Evolutionary conservation across 2,329 filamentous ascomycete genomes (phyloP).

Genomic region (Nothophoma quercina): DNA sequence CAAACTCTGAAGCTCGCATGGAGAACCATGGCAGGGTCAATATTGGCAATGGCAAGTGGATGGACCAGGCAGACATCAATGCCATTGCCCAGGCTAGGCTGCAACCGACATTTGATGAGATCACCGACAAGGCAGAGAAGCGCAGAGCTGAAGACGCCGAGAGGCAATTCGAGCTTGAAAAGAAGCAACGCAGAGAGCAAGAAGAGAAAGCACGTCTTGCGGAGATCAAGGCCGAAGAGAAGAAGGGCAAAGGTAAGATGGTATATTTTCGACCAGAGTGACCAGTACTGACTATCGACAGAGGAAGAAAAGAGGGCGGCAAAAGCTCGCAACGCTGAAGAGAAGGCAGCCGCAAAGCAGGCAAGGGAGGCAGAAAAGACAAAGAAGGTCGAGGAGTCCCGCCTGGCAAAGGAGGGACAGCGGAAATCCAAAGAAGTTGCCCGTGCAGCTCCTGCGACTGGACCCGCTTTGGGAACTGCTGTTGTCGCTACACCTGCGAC

Average conservation of each 20-base stretch:
- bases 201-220: conserved; percentile 61
- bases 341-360: conserved; percentile 51
- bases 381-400: conserved; percentile 63
- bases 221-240: conserved; percentile 56
- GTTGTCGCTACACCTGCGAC: conserved; percentile 14
- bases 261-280: neutral
- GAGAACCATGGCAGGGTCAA: conserved; percentile 67
- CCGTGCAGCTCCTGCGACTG: conserved; percentile 1
- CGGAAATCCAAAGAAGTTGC: conserved; percentile 55
- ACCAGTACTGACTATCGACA: conserved; percentile 46
- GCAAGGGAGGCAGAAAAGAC: conserved; percentile 56
- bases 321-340: conserved; percentile 60
- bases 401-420: conserved; percentile 59
- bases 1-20: conserved; percentile 68
- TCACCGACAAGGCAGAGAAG: conserved; percentile 77
- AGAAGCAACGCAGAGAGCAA: conserved; percentile 67
- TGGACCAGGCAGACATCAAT: conserved; percentile 80
- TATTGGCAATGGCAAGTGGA: conserved; percentile 81
- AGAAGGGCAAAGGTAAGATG: conserved; percentile 62
- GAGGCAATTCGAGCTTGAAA: conserved; percentile 68
- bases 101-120: conserved; percentile 85
- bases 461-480: conserved; percentile 13
- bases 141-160: conserved; percentile 72
- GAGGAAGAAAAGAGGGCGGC: conserved; percentile 62
- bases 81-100: conserved; percentile 78